Evolutionary conservation across 2,329 filamentous ascomycete species (phyloP).

Genomic region (Celoporthe dispersa): DNA sequence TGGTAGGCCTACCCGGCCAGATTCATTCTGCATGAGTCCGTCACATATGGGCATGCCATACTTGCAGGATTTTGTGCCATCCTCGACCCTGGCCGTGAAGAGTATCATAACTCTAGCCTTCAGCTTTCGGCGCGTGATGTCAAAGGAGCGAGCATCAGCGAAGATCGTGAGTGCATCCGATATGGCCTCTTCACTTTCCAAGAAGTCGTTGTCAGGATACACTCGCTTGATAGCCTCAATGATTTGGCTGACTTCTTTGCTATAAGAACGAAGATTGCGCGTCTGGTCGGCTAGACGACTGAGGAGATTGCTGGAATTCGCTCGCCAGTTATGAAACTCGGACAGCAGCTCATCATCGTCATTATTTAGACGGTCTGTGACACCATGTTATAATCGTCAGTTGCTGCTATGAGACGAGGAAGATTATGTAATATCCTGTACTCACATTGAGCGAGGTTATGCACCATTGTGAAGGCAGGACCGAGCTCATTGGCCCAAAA

Average conservation of each 20-base stretch:
- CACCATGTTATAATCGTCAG: slow-evolving; percentile 11
- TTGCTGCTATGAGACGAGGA: neutral
- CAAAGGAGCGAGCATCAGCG: slow-evolving; percentile 11
- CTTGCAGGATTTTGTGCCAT: too few relatives aligned
- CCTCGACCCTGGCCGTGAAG: neutral
- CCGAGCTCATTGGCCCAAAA: slow-evolving; percentile 17
- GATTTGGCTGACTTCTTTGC: neutral
- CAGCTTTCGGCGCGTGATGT: slow-evolving; percentile 9
- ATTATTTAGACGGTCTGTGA: neutral
- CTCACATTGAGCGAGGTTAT: neutral
- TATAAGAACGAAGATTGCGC: neutral
- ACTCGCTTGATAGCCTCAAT: neutral
- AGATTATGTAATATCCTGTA: neutral
- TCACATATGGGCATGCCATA: neutral
- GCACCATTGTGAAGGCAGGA: neutral
- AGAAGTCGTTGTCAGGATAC: neutral
- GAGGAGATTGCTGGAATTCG: slow-evolving; percentile 25
- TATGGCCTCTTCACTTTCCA: neutral
- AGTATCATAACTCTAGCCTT: neutral
- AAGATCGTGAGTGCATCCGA: slow-evolving; percentile 3
- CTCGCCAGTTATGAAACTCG: slow-evolving; percentile 28
- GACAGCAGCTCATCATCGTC: neutral
- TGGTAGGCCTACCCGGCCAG: too few relatives aligned
- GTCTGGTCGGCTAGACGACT: neutral
- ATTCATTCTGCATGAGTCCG: neutral